Evolutionary conservation across 345 rosid genomes (phyloP).

Genomic region (Turnera subulata): DNA sequence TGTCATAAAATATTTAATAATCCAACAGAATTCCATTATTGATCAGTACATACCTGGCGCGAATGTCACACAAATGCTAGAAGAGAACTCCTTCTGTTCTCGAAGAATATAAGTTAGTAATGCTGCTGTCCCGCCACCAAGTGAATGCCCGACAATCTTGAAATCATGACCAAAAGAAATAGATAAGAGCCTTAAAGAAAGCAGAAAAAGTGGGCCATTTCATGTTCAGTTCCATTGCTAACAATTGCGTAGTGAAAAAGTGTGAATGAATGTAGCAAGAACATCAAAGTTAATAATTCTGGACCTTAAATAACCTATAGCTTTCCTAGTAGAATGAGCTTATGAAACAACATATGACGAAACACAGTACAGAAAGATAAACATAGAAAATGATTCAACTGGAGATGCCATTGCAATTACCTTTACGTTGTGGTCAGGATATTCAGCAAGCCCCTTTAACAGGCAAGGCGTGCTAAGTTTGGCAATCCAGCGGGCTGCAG

Average conservation of each 20-base stretch:
- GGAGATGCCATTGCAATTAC: conserved; percentile 33
- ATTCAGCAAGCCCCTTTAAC: conserved; percentile 58
- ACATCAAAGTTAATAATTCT: not conserved
- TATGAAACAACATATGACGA: not conserved
- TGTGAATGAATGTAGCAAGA: not conserved
- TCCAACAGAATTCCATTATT: conserved; percentile 3
- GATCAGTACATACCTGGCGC: conserved; percentile 65
- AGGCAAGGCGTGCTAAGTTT: conserved; percentile 81
- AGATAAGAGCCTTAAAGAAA: not conserved
- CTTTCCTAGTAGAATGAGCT: too few relatives aligned
- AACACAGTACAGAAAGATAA: not conserved
- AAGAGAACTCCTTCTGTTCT: conserved; percentile 75
- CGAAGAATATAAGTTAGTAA: conserved; percentile 84
- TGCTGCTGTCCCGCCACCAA: conserved; percentile 98
- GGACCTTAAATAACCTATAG: too few relatives aligned
- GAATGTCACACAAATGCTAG: conserved; percentile 81
- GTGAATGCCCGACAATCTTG: conserved; percentile 95
- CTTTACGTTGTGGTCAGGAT: conserved; percentile 74
- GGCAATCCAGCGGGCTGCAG: conserved; percentile 99
- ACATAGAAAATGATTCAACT: too few relatives aligned
- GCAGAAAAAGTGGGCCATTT: not conserved
- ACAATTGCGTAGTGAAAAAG: not conserved
- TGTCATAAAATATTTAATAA: not conserved
- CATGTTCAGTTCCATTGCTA: not conserved
- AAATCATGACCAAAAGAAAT: conserved; percentile 16